phyloP scores from a whole-genome alignment of 768 basidiomycete genomes.

The Daedaleopsis sinensis region DNA sequence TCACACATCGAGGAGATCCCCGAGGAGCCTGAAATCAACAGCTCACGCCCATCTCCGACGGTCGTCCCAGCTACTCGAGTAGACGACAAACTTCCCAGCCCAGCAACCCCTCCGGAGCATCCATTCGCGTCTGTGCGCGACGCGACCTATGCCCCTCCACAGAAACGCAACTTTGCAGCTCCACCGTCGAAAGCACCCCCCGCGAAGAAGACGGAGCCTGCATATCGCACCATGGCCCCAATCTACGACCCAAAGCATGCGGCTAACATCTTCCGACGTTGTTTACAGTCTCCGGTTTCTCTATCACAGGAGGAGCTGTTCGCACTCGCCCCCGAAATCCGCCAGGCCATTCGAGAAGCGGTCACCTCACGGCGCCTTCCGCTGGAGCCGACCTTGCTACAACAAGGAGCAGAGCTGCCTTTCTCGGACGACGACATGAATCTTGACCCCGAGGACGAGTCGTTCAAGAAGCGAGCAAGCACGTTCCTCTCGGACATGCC shows the following conservation, averaged over 20 bases:
- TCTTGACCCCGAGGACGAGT: too few species aligned
- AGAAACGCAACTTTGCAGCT: constrained; percentile 20
- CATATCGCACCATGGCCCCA: constrained; percentile 2
- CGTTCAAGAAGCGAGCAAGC: too few species aligned
- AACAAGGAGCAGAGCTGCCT: too few species aligned
- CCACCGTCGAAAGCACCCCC: not conserved
- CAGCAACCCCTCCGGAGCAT: not conserved
- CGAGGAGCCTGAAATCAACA: too few species aligned
- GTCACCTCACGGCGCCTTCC: too few species aligned
- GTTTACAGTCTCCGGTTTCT: not conserved
- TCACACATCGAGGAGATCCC: constrained; percentile 4
- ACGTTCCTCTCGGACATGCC: too few species aligned
- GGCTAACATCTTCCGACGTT: constrained; percentile 5
- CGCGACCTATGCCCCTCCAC: constrained; percentile 5
- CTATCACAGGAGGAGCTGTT: constrained; percentile 5
- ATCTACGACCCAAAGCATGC: constrained; percentile 7
- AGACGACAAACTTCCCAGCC: not conserved
- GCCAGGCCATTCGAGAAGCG: constrained; percentile 1
- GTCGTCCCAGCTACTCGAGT: too few species aligned
- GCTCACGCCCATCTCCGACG: too few species aligned
- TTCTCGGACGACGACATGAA: too few species aligned
- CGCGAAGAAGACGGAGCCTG: constrained; percentile 5
- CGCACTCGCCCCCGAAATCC: constrained; percentile 8
- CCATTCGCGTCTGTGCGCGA: constrained; percentile 11
- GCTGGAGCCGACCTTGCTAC: too few species aligned